Conservation (phyloP, 495 filamentous ascomycete species). For the Aspergillus sparsus region DNA sequence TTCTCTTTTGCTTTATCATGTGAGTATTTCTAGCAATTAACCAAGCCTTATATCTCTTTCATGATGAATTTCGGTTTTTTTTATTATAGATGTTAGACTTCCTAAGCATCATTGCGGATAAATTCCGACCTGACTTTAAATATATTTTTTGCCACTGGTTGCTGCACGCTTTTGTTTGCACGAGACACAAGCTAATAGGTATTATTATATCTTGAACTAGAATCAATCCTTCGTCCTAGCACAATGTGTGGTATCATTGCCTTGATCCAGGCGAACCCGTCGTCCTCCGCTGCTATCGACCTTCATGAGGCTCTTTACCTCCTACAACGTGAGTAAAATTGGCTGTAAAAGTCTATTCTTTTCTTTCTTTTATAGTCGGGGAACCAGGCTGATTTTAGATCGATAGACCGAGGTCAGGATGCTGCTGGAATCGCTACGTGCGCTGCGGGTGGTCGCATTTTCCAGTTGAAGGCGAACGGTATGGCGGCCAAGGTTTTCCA, state of each 20-base stretch:
- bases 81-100: conserved; percentile 56
- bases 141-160: conserved; percentile 15
- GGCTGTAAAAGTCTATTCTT: no score
- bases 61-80: conserved; percentile 49
- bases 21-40: conserved; percentile 13
- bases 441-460: conserved; percentile 74
- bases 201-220: conserved; percentile 8
- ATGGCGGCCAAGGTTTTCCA: conserved; percentile 87
- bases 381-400: conserved; percentile 9
- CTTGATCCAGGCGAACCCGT: conserved; percentile 71
- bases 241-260: conserved; percentile 87
- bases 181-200: conserved; percentile 22
- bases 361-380: no score
- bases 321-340: conserved; percentile 62
- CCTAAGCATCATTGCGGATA: conserved; percentile 50
- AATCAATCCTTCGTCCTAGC: conserved; percentile 22
- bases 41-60: conserved; percentile 18
- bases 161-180: conserved; percentile 8
- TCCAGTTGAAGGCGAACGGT: conserved; percentile 89
- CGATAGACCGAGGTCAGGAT: conserved; percentile 74
- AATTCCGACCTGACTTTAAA: conserved; percentile 40
- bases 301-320: conserved; percentile 89
- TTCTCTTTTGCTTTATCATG: conserved; percentile 2
- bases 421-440: conserved; percentile 85
- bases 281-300: conserved; percentile 69